These are phyloP conservation scores for Fusarium torulosum DNA, from an alignment of 2,329 filamentous ascomycete genomes.

Conservation along the genomic window DNA sequence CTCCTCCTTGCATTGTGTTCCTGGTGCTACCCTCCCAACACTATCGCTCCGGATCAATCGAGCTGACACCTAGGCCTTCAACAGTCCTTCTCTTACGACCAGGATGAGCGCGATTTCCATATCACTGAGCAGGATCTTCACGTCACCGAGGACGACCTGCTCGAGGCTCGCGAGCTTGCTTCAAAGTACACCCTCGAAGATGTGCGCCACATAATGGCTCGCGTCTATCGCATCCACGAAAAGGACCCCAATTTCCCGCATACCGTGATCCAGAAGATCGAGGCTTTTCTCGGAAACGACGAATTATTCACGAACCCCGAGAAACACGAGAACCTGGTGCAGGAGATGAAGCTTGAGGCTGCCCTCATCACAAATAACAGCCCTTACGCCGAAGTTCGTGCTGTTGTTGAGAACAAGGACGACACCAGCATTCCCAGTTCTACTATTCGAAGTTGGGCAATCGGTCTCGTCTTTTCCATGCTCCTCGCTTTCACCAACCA, in stretches of 20 bases:
- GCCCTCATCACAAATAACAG: constrained; percentile 67
- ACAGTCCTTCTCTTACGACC: constrained; percentile 56
- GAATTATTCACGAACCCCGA: constrained; percentile 60
- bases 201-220: constrained; percentile 58
- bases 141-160: constrained; percentile 61
- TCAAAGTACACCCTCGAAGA: constrained; percentile 58
- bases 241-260: constrained; percentile 60
- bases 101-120: constrained; percentile 53
- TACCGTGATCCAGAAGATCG: constrained; percentile 56
- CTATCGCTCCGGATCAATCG: constrained; percentile 1
- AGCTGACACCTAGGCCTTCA: constrained; percentile 14
- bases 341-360: constrained; percentile 68
- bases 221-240: constrained; percentile 57
- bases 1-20: background rate
- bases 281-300: constrained; percentile 59
- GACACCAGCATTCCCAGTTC: constrained; percentile 62
- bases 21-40: constrained; percentile 5
- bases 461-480: constrained; percentile 65
- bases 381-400: constrained; percentile 69
- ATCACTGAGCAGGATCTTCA: constrained; percentile 57
- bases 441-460: constrained; percentile 67
- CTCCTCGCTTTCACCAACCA: constrained; percentile 66
- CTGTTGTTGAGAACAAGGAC: constrained; percentile 69
- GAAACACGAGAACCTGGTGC: constrained; percentile 61
- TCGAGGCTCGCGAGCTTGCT: constrained; percentile 60